phyloP scores from a whole-genome alignment of 2,329 filamentous ascomycete genomes.

The Fusarium concolor region DNA sequence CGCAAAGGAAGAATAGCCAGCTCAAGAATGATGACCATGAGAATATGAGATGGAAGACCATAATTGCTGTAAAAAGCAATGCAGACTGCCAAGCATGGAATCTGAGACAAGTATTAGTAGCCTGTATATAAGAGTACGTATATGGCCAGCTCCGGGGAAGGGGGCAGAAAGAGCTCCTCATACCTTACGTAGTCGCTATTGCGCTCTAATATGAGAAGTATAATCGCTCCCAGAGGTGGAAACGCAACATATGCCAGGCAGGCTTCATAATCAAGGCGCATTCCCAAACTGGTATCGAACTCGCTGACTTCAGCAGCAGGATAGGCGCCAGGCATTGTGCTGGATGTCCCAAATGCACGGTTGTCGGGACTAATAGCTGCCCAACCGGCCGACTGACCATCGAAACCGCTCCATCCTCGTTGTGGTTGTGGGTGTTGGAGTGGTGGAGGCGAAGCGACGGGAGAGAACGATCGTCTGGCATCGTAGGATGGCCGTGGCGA shows the following conservation, averaged over 20 bases:
- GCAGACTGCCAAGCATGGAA: conserved; percentile 98
- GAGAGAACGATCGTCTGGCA: conserved; percentile 66
- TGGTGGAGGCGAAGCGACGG: conserved; percentile 56
- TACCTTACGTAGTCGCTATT: conserved; percentile 98
- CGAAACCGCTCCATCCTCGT: conserved; percentile 61
- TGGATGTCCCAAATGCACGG: conserved; percentile 39
- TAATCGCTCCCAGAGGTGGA: conserved; percentile 86
- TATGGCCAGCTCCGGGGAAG: background rate
- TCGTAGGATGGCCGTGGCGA: conserved; percentile 68
- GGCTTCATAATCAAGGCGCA: conserved; percentile 90
- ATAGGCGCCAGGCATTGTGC: conserved; percentile 53
- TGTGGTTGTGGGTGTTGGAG: conserved; percentile 67
- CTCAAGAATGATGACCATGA: conserved; percentile 86
- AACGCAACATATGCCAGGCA: conserved; percentile 87
- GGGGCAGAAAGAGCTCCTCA: conserved; percentile 39
- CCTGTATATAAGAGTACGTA: background rate
- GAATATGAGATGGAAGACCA: conserved; percentile 86
- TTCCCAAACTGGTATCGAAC: conserved; percentile 90
- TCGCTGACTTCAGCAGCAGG: conserved; percentile 71
- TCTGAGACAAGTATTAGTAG: conserved; percentile 57
- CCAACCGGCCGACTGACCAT: conserved; percentile 53
- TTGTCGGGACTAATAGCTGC: conserved; percentile 38
- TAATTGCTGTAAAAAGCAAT: conserved; percentile 79
- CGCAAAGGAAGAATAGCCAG: conserved; percentile 82
- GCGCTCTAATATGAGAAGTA: conserved; percentile 87